These are phyloP conservation scores for Pholiota adiposa DNA, from an alignment of 1,284 basidiomycete species.

Conservation along the genomic window DNA sequence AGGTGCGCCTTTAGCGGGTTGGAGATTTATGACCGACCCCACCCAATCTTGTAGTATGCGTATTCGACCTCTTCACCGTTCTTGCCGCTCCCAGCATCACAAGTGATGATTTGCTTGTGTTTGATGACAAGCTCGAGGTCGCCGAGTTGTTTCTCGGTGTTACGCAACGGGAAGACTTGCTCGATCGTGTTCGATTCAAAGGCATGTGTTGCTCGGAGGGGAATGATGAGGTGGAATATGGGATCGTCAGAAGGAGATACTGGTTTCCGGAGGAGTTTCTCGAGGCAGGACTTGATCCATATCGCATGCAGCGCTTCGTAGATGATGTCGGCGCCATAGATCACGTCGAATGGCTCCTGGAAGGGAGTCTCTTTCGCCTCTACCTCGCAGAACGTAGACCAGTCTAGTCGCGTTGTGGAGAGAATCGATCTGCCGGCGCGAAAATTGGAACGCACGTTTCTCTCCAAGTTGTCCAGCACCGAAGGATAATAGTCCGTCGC, in stretches of 20 bases:
- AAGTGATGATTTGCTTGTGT: constrained; percentile 55
- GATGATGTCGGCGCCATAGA: constrained; percentile 78
- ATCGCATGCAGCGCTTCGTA: constrained; percentile 72
- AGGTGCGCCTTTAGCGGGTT: too few species aligned
- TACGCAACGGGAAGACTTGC: constrained; percentile 47
- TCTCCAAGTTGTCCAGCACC: constrained; percentile 74
- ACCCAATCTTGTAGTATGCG: constrained; percentile 68
- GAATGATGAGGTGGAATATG: constrained; percentile 75
- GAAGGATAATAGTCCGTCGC: constrained; percentile 82
- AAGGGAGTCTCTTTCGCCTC: constrained; percentile 19
- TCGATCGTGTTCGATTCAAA: constrained; percentile 65
- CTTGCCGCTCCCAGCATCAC: constrained; percentile 49
- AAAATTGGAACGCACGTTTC: constrained; percentile 67
- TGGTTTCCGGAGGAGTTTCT: constrained; percentile 55
- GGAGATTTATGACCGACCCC: constrained; percentile 34
- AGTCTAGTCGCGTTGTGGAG: constrained; percentile 53
- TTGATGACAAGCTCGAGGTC: constrained; percentile 45
- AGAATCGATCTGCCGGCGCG: constrained; percentile 10
- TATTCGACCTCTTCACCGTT: constrained; percentile 58
- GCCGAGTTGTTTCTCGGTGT: background rate
- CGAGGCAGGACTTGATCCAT: constrained; percentile 69
- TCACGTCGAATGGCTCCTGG: constrained; percentile 60
- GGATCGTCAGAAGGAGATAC: constrained; percentile 19
- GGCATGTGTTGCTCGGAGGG: constrained; percentile 68
- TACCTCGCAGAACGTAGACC: constrained; percentile 55